Conservation (phyloP, 495 filamentous ascomycete genomes). For the Chaetomidium leptoderma region DNA sequence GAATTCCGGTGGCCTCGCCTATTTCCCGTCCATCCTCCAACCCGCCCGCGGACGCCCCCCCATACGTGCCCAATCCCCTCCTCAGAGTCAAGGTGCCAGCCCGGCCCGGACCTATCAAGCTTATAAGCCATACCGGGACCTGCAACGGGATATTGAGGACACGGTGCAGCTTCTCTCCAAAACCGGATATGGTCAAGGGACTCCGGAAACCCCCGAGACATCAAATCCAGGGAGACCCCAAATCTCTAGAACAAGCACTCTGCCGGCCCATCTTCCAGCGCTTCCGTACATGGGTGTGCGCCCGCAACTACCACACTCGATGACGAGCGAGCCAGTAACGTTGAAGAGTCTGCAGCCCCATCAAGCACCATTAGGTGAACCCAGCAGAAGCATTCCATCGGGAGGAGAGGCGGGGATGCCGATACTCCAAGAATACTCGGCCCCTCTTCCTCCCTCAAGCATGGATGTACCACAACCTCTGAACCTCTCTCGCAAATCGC, state of each 20-base stretch:
- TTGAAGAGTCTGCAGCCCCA: conserved; percentile 3
- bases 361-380: conserved; percentile 1
- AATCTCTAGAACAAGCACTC: conserved; percentile 27
- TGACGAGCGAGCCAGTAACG: conserved; percentile 10
- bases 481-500: conserved; percentile 20
- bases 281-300: conserved; percentile 28
- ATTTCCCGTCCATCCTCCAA: conserved; percentile 35
- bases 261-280: conserved; percentile 29
- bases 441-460: conserved; percentile 14
- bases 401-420: not conserved
- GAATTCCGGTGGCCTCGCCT: conserved; percentile 10
- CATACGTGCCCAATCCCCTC: conserved; percentile 11
- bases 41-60: conserved; percentile 31
- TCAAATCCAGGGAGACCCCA: conserved; percentile 4
- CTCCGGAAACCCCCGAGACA: not conserved
- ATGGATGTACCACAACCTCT: conserved; percentile 22
- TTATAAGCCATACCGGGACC: conserved; percentile 21
- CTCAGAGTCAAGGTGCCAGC: conserved; percentile 15
- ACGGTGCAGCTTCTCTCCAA: conserved; percentile 20
- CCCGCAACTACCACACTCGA: conserved; percentile 12
- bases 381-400: not conserved
- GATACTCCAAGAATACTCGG: conserved; percentile 1
- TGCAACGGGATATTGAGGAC: conserved; percentile 19
- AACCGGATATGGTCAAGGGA: conserved; percentile 7
- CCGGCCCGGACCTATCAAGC: conserved; percentile 15